A percentile compares a stretch with the other conserved stretches of the same genome.
Evolutionary conservation across 2,329 filamentous ascomycete genomes (phyloP).

Genomic region (Claviceps monticola): DNA sequence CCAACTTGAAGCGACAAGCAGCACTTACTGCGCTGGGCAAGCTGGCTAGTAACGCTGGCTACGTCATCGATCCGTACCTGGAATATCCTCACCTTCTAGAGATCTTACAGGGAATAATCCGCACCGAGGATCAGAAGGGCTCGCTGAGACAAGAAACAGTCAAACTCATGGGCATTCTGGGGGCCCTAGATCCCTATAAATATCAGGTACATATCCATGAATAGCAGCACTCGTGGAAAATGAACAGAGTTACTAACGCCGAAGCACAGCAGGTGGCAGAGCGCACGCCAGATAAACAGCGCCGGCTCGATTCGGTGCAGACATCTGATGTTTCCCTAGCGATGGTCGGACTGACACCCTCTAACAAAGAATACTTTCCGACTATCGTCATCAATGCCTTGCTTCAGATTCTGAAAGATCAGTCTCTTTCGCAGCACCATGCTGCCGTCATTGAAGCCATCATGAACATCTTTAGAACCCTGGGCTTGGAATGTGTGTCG

Average conservation of each 20-base stretch:
- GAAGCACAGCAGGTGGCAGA: slow-evolving; percentile 61
- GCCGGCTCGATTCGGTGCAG: slow-evolving; percentile 45
- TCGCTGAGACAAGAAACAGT: slow-evolving; percentile 86
- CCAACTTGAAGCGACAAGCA: slow-evolving; percentile 77
- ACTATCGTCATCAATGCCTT: slow-evolving; percentile 96
- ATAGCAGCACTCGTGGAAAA: not conserved
- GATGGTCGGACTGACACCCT: slow-evolving; percentile 93
- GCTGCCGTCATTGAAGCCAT: slow-evolving; percentile 92
- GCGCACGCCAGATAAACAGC: slow-evolving; percentile 68
- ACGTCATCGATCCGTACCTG: slow-evolving; percentile 90
- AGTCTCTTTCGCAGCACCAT: slow-evolving; percentile 80
- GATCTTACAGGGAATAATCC: slow-evolving; percentile 85
- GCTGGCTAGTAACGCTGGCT: slow-evolving; percentile 88
- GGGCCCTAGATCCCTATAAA: slow-evolving; percentile 89
- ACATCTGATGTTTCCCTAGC: slow-evolving; percentile 92
- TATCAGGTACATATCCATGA: slow-evolving; percentile 45
- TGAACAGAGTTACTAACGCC: slow-evolving; percentile 2
- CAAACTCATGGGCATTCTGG: slow-evolving; percentile 88
- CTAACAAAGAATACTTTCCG: slow-evolving; percentile 95
- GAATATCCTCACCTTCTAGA: slow-evolving; percentile 91
- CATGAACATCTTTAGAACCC: slow-evolving; percentile 95
- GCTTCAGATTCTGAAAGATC: slow-evolving; percentile 81
- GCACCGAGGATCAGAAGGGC: slow-evolving; percentile 73
- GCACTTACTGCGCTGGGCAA: slow-evolving; percentile 84
- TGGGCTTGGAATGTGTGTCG: slow-evolving; percentile 89